Evolutionary conservation across 352 stramenopile species (phyloP).

Genomic region (Phytophthora ramorum): DNA sequence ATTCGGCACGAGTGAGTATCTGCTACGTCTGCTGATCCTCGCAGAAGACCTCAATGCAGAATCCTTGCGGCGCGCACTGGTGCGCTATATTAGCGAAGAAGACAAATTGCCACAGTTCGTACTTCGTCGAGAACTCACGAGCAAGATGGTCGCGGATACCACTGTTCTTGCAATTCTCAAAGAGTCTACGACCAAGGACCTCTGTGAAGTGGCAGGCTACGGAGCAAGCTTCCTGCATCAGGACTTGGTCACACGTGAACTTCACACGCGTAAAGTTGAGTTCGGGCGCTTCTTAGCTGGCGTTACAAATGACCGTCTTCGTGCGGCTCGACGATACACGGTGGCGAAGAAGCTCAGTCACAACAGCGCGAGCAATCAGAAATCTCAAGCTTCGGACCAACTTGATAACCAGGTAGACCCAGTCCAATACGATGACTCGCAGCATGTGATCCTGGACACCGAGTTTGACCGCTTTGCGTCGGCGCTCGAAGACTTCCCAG

Average conservation of each 20-base stretch:
- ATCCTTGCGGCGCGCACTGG: conserved; percentile 55
- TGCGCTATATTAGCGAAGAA: conserved; percentile 62
- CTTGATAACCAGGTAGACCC: conserved; percentile 12
- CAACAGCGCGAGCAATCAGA: neutral
- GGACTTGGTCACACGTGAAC: conserved; percentile 62
- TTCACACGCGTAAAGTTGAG: conserved; percentile 67
- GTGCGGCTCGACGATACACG: conserved; percentile 39
- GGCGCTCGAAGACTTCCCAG: conserved; percentile 57
- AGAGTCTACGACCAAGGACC: conserved; percentile 50
- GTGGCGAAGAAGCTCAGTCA: conserved; percentile 12
- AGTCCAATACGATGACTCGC: neutral
- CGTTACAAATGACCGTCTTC: conserved; percentile 67
- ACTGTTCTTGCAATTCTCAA: conserved; percentile 76
- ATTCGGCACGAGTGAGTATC: conserved; percentile 76
- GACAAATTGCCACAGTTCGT: conserved; percentile 65
- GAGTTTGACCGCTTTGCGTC: conserved; percentile 46
- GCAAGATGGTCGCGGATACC: conserved; percentile 72
- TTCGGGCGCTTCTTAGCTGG: conserved; percentile 60
- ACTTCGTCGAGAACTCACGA: conserved; percentile 73
- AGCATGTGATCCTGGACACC: conserved; percentile 25
- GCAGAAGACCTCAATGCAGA: conserved; percentile 75
- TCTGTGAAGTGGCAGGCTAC: conserved; percentile 53
- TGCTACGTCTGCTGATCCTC: conserved; percentile 76
- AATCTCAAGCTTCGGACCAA: neutral
- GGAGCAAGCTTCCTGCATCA: conserved; percentile 63